These are phyloP conservation scores for Ustilago bromivora DNA, from an alignment of 1,284 basidiomycete species.

Conservation along the genomic window DNA sequence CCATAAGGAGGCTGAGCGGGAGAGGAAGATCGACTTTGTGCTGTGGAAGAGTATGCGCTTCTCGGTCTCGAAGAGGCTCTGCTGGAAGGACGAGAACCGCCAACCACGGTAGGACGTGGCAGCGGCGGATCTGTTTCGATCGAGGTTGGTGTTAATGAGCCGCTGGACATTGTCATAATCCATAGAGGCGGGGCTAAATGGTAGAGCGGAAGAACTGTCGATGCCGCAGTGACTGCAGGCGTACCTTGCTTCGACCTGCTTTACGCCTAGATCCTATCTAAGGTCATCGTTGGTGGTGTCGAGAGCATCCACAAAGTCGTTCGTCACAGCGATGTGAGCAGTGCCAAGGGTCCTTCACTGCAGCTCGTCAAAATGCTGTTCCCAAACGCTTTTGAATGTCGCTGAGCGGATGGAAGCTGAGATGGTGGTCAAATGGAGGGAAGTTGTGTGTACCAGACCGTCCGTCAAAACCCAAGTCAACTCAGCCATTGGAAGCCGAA, in stretches of 20 bases:
- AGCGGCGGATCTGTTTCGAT: slow-evolving; percentile 21
- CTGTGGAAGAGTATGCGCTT: slow-evolving; percentile 15
- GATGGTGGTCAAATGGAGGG: neutral
- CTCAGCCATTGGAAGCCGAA: slow-evolving; percentile 11
- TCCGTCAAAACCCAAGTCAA: slow-evolving; percentile 1
- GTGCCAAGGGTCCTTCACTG: neutral
- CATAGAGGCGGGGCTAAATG: neutral
- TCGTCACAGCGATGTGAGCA: neutral
- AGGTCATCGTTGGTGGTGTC: neutral
- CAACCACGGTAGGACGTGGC: slow-evolving; percentile 40
- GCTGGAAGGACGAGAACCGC: slow-evolving; percentile 27
- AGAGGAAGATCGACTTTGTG: slow-evolving; percentile 26
- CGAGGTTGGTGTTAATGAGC: neutral
- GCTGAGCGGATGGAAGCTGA: neutral
- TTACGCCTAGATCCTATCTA: neutral
- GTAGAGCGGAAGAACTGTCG: neutral
- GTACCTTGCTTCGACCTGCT: neutral
- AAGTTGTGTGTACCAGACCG: neutral
- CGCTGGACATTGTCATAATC: slow-evolving; percentile 5
- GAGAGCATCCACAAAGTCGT: neutral
- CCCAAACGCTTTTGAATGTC: neutral
- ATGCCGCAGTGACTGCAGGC: neutral
- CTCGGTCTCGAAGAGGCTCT: slow-evolving; percentile 23
- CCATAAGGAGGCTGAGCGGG: slow-evolving; percentile 6
- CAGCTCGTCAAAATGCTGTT: neutral